Conservation (phyloP, 768 basidiomycete genomes). For the Mycena rosella region DNA sequence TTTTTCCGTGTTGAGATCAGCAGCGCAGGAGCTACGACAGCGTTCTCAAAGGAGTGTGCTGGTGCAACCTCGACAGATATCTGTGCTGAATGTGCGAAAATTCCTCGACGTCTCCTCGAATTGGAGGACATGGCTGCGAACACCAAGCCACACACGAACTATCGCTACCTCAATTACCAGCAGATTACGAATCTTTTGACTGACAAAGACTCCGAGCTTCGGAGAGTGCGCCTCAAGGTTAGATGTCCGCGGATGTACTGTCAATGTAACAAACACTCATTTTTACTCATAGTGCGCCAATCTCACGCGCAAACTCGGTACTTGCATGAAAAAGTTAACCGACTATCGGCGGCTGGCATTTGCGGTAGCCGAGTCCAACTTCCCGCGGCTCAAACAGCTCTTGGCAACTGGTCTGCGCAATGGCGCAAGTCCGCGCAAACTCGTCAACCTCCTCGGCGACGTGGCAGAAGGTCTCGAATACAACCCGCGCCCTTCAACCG, state of each 20-base stretch:
- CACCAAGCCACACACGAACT: constrained; percentile 16
- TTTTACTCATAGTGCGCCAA: constrained; percentile 2
- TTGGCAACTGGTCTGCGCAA: neutral
- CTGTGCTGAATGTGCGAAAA: constrained; percentile 5
- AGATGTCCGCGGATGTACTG: neutral
- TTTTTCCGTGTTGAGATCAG: constrained; percentile 4
- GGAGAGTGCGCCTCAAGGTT: constrained; percentile 1
- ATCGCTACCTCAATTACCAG: constrained; percentile 1
- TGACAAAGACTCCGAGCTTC: constrained; percentile 1
- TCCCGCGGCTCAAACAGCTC: constrained; percentile 16
- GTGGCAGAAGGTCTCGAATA: constrained; percentile 3
- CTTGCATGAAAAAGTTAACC: neutral
- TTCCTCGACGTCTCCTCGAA: neutral
- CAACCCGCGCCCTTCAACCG: neutral
- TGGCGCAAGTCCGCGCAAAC: constrained; percentile 19
- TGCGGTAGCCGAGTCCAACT: constrained; percentile 13
- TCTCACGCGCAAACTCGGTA: constrained; percentile 5
- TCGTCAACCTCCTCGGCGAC: constrained; percentile 19
- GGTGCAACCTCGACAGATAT: neutral
- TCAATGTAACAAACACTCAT: neutral
- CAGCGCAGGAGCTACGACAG: neutral
- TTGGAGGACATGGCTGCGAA: constrained; percentile 7
- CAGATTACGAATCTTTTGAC: neutral
- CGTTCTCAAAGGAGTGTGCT: constrained; percentile 11
- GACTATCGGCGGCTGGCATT: constrained; percentile 15